These are phyloP conservation scores for Lactarius tabidus DNA, from an alignment of 768 basidiomycete species.

Conservation along the genomic window DNA sequence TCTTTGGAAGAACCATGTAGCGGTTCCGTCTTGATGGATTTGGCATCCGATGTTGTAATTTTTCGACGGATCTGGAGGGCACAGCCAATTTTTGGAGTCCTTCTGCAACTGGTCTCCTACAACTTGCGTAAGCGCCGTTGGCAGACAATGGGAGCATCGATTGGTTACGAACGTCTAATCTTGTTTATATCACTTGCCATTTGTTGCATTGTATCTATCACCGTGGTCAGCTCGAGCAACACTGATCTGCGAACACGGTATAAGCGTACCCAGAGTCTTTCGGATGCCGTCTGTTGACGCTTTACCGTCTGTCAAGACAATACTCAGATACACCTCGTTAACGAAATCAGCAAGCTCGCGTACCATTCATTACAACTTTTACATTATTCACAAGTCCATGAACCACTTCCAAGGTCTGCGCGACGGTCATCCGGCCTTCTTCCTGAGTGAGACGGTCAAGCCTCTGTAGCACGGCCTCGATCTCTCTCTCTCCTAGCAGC, in stretches of 20 bases:
- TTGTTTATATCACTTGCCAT: neutral
- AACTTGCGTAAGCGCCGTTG: neutral
- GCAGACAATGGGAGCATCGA: neutral
- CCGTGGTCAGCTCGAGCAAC: neutral
- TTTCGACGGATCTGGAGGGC: slow-evolving; percentile 12
- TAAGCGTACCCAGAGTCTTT: neutral
- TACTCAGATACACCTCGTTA: neutral
- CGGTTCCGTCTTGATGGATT: neutral
- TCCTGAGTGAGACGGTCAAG: neutral
- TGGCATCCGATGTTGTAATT: neutral
- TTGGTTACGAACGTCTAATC: neutral
- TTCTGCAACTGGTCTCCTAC: neutral
- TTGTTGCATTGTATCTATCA: slow-evolving; percentile 1
- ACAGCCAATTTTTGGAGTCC: slow-evolving; percentile 1
- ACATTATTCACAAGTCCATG: neutral
- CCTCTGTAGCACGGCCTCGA: neutral
- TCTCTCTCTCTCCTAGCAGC: slow-evolving; percentile 4
- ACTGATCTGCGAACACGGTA: neutral
- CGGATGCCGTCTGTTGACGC: neutral
- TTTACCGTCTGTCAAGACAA: neutral
- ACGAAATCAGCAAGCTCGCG: neutral
- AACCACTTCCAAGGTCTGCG: slow-evolving; percentile 5
- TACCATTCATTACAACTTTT: slow-evolving; percentile 6
- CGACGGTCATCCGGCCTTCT: neutral
- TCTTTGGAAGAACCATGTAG: neutral